Evolutionary conservation across 768 basidiomycete species (phyloP), one percentile per base, ranked within the genome.

Genomic region (Amanita molliuscula): DNA sequence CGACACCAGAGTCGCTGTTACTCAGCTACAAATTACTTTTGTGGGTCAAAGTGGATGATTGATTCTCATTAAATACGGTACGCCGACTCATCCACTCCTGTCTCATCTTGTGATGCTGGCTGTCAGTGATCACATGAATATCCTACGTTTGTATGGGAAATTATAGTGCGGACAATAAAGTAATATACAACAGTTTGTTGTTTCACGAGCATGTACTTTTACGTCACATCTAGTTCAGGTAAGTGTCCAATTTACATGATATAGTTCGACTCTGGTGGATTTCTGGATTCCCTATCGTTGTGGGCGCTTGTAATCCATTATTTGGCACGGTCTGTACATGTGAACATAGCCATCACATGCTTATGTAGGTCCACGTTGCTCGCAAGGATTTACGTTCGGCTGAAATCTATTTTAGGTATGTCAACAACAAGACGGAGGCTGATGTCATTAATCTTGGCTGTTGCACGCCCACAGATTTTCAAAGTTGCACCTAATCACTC

Each of bases 1-100:
- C 10, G 34, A 50, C 40, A 55, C 45, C 56, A 18, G 23, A 31
- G 33, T 21, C 31, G 23, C 43, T 46, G 62, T 49, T 35, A 36
- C 37, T 33, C 48, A 31, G 34, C 37, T 31, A 36, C 41, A 37
- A 16, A 3, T 16, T n/a, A 9, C 25, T 2, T 44, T 18, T 44
- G 42, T 44, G 42, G 42, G 26, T 28, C 42, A 29, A 44, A 16
- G n/a, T 28, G 42, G 26, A 28, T 40, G 42, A 16, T 28, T n/a
- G 44, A 46, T 46, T 35, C 44, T 46, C 44, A 46, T 46, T 20
- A 33, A 29, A 34, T 34, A 53, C n/a, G 28, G 34, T 34, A 18
- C 28, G 40, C 31, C 15, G 18, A 33, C 16, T 35, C 37, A 29
- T 15, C 25, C 34, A 43, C 44, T 10, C 28, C 21, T 26, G 20